Conservation (phyloP, 305 asterid genomes). For the Vinca major region DNA sequence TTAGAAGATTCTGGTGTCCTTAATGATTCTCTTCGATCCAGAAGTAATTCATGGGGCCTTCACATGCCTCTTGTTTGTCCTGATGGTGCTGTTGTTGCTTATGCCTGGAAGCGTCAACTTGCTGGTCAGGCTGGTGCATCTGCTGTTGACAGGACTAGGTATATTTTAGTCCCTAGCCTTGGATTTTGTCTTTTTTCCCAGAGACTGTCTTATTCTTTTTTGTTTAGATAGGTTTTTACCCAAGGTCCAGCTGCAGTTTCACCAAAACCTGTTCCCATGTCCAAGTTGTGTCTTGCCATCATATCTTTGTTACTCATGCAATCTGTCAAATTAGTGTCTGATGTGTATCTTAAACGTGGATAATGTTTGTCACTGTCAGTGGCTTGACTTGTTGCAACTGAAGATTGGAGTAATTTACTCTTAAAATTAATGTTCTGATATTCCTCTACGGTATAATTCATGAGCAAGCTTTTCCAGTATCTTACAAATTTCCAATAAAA, state of each 20-base stretch:
- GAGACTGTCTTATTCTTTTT: background rate
- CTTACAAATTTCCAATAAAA: background rate
- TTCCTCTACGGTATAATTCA: background rate
- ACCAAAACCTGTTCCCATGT: background rate
- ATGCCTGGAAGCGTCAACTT: constrained; percentile 98
- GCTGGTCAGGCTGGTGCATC: constrained; percentile 99
- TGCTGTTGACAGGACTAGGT: constrained; percentile 96
- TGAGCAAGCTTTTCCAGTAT: background rate
- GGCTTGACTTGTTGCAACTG: background rate
- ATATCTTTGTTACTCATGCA: background rate
- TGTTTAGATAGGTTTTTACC: background rate
- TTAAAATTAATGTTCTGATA: background rate
- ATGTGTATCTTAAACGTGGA: background rate
- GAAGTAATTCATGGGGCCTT: constrained; percentile 97
- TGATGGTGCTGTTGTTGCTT: constrained; percentile 96
- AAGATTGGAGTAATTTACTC: background rate
- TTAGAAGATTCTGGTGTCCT: constrained; percentile 91
- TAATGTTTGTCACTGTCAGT: background rate
- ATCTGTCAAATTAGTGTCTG: background rate
- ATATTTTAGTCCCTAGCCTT: constrained; percentile 5
- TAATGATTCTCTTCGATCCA: constrained; percentile 69
- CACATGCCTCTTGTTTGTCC: constrained; percentile 98
- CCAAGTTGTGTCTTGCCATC: background rate
- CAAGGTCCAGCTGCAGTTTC: background rate
- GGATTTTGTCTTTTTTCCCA: background rate